Evolutionary conservation across 2,329 filamentous ascomycete species (phyloP).

Genomic region (Tricladium varicosporioides): DNA sequence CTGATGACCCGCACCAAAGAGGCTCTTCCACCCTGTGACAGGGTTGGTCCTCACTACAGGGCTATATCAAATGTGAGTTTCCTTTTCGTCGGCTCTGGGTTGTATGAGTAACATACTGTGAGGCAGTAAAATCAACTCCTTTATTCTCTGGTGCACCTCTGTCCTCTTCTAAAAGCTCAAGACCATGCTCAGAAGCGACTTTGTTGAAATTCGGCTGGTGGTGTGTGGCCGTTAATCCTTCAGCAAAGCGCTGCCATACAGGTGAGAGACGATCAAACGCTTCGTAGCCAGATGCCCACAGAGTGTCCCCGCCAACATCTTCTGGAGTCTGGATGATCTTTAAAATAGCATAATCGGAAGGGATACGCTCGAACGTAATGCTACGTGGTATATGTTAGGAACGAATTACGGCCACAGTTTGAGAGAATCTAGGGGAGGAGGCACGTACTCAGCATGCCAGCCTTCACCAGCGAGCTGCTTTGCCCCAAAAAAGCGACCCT

Average conservation of each 20-base stretch:
- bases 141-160: constrained; percentile 43
- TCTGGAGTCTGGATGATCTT: constrained; percentile 46
- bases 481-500: constrained; percentile 49
- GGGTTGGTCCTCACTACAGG: constrained; percentile 58
- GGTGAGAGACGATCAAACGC: constrained; percentile 54
- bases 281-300: constrained; percentile 52
- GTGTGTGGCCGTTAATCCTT: constrained; percentile 20
- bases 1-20: constrained; percentile 41
- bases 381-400: neutral
- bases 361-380: constrained; percentile 51
- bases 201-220: constrained; percentile 21
- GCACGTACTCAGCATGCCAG: constrained; percentile 48
- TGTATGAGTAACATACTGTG: constrained; percentile 41
- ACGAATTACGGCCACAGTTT: neutral
- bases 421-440: constrained; percentile 27
- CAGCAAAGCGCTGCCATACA: constrained; percentile 23
- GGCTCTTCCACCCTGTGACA: constrained; percentile 52
- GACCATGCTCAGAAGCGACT: constrained; percentile 16
- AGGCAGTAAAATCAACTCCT: constrained; percentile 35
- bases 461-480: constrained; percentile 45
- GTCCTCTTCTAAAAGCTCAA: constrained; percentile 42
- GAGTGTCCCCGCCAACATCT: constrained; percentile 42
- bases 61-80: constrained; percentile 11
- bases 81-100: too few species aligned
- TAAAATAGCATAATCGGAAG: constrained; percentile 52